Evolutionary conservation across 352 stramenopile species (phyloP).

Genomic region (Phytophthora cactorum): DNA sequence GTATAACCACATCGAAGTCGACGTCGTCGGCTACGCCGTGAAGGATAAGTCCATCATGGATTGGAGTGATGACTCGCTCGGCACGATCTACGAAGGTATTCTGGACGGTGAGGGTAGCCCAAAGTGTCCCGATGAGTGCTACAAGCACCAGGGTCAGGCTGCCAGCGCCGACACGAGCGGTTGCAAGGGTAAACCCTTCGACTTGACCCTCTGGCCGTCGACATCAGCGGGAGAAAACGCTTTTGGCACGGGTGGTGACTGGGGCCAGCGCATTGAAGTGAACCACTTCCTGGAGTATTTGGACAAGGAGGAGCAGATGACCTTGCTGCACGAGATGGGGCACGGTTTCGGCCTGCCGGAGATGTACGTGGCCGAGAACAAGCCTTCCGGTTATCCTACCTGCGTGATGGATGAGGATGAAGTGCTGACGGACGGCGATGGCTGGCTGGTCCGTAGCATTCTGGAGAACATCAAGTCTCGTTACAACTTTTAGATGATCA

Average conservation of each 20-base stretch:
- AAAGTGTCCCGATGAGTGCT: conserved; percentile 11
- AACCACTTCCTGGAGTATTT: conserved; percentile 22
- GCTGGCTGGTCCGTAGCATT: conserved; percentile 25
- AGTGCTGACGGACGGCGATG: conserved; percentile 19
- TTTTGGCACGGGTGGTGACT: conserved; percentile 41
- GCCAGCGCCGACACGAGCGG: conserved; percentile 22
- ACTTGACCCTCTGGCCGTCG: conserved; percentile 48
- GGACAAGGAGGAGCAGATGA: conserved; percentile 34
- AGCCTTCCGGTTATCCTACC: conserved; percentile 17
- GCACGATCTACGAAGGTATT: conserved; percentile 8
- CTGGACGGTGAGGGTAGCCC: conserved; percentile 5
- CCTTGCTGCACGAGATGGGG: conserved; percentile 51
- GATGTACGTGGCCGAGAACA: conserved; percentile 33
- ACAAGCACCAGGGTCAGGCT: conserved; percentile 20
- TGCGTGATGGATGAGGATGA: conserved; percentile 27
- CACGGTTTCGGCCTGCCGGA: conserved; percentile 46
- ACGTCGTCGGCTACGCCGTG: conserved; percentile 42
- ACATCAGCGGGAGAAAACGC: conserved; percentile 23
- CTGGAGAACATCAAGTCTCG: conserved; percentile 30
- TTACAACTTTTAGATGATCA: conserved; percentile 6
- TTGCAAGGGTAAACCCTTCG: conserved; percentile 20
- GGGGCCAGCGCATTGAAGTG: conserved; percentile 48
- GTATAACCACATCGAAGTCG: conserved; percentile 32
- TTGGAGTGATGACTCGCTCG: conserved; percentile 42
- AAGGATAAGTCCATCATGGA: conserved; percentile 42